These are phyloP conservation scores for Tuber aestivum DNA, from an alignment of 495 filamentous ascomycete species.

Conservation along the genomic window DNA sequence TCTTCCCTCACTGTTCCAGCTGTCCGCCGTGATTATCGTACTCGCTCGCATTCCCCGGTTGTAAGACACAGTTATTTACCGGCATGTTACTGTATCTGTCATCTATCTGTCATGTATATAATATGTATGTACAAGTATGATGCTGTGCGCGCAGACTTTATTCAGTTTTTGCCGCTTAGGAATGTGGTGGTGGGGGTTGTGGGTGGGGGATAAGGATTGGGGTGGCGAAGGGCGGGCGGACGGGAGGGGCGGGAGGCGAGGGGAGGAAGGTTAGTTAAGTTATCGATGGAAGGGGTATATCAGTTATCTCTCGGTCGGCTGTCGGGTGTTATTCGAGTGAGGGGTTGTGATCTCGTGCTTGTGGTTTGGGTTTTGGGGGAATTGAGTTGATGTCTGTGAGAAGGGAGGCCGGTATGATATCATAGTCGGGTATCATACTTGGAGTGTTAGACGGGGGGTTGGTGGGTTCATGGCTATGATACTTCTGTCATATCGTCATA, in stretches of 20 bases:
- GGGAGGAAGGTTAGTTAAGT: neutral
- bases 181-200: neutral
- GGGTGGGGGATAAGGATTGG: neutral
- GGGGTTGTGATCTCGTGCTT: neutral
- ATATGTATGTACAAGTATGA: too few relatives aligned
- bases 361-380: neutral
- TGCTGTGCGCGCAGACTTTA: neutral
- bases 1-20: neutral
- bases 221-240: neutral
- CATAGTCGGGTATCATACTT: too few relatives aligned
- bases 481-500: too few relatives aligned
- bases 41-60: neutral
- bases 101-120: too few relatives aligned
- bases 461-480: too few relatives aligned
- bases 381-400: neutral
- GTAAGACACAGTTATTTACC: slow-evolving; percentile 4
- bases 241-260: too few relatives aligned
- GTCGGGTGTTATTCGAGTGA: neutral
- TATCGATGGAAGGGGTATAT: too few relatives aligned
- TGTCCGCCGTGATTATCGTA: neutral
- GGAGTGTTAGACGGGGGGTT: too few relatives aligned
- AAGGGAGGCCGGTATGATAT: too few relatives aligned
- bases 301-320: neutral
- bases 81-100: too few relatives aligned
- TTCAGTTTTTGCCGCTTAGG: neutral